A percentile compares a stretch with the other conserved stretches of the same genome.
Evolutionary conservation across 192 early-diverging fungal genomes (phyloP).

Genomic region (Umbelopsis isabellina): DNA sequence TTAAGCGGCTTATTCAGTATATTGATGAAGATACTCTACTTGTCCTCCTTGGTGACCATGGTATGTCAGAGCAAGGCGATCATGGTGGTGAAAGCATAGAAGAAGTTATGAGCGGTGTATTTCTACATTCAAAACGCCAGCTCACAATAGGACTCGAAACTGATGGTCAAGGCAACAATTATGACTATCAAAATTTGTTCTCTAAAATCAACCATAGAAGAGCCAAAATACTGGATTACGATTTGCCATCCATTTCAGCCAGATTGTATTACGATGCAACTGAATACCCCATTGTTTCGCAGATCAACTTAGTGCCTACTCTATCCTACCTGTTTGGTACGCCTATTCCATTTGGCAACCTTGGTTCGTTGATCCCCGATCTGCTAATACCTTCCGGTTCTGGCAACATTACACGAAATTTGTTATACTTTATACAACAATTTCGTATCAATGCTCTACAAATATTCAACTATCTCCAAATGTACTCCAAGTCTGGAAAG

Average conservation of each 20-base stretch:
- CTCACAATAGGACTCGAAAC: slow-evolving; percentile 30
- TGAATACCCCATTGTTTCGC: slow-evolving; percentile 64
- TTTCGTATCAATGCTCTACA: slow-evolving; percentile 69
- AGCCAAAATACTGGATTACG: slow-evolving; percentile 22
- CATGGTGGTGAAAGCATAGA: slow-evolving; percentile 95
- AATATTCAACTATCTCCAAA: slow-evolving; percentile 62
- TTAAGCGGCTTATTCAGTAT: slow-evolving; percentile 63
- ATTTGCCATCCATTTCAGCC: slow-evolving; percentile 19
- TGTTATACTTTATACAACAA: slow-evolving; percentile 52
- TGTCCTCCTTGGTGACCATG: slow-evolving; percentile 95
- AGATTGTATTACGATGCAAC: slow-evolving; percentile 34
- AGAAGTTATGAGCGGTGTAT: slow-evolving; percentile 86
- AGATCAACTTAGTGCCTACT: slow-evolving; percentile 93
- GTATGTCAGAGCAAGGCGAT: slow-evolving; percentile 94
- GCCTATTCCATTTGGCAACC: slow-evolving; percentile 92
- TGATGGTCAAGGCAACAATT: background rate
- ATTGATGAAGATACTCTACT: slow-evolving; percentile 82
- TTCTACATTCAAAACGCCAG: slow-evolving; percentile 73
- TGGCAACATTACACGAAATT: background rate
- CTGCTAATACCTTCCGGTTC: slow-evolving; percentile 55
- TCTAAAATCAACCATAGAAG: slow-evolving; percentile 27
- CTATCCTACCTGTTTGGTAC: slow-evolving; percentile 78
- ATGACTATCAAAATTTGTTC: slow-evolving; percentile 21
- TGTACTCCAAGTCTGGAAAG: slow-evolving; percentile 57
- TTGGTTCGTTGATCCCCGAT: slow-evolving; percentile 89